Conservation (phyloP, 768 basidiomycete genomes). For the Tricholoma hemisulphureum region DNA sequence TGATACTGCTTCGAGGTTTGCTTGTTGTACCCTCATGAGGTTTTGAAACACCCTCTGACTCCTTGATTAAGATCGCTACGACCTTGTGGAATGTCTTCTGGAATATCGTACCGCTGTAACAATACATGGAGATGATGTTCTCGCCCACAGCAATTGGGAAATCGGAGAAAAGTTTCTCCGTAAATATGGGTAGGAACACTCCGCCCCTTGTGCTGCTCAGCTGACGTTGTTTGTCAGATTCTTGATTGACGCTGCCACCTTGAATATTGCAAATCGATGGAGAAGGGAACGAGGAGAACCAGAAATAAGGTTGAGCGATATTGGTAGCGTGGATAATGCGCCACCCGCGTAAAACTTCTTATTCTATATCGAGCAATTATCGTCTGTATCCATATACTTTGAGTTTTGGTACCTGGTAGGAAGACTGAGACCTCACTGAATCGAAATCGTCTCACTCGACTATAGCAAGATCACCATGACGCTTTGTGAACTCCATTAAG, state of each 20-base stretch:
- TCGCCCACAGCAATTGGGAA: constrained; percentile 92
- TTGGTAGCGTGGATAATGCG: constrained; percentile 37
- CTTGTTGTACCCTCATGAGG: background rate
- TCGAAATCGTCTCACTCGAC: background rate
- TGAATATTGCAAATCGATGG: constrained; percentile 84
- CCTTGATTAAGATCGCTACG: constrained; percentile 59
- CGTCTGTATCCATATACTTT: background rate
- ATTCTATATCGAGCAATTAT: constrained; percentile 1
- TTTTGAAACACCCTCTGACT: background rate
- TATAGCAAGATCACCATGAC: constrained; percentile 66
- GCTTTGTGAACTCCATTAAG: constrained; percentile 88
- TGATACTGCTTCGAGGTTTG: constrained; percentile 84
- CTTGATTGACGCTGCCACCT: constrained; percentile 70
- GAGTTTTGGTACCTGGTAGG: background rate
- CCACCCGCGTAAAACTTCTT: constrained; percentile 17
- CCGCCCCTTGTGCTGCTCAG: background rate
- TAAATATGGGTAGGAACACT: constrained; percentile 66
- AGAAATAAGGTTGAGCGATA: constrained; percentile 61
- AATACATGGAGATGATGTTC: constrained; percentile 87
- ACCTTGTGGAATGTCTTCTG: constrained; percentile 75
- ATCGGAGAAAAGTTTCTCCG: constrained; percentile 79
- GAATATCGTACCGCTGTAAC: constrained; percentile 68
- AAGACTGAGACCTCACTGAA: background rate
- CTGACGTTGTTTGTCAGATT: constrained; percentile 48
- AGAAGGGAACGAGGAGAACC: constrained; percentile 76